Evolutionary conservation across 202 grass and related monocot genomes (phyloP).

Genomic region (Panicum virgatum): DNA sequence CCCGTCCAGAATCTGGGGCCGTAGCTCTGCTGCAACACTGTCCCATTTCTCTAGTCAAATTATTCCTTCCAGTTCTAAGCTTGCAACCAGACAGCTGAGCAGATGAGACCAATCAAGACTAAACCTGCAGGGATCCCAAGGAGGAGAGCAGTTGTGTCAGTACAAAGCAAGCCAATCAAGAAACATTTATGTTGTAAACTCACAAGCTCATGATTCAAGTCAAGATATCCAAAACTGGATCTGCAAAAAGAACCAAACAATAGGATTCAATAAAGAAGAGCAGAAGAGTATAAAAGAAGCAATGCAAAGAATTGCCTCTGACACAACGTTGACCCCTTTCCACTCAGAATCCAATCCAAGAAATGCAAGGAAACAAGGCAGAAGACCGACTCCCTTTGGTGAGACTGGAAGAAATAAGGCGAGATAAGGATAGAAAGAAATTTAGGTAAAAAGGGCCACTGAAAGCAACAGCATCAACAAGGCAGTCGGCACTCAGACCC

Average conservation of each 20-base stretch:
- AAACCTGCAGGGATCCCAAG: constrained; percentile 40
- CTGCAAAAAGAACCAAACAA: constrained; percentile 30
- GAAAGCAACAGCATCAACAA: constrained; percentile 37
- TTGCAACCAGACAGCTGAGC: not conserved
- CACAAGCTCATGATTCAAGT: constrained; percentile 21
- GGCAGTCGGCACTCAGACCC: constrained; percentile 20
- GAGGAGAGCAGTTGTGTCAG: constrained; percentile 25
- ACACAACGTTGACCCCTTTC: constrained; percentile 41
- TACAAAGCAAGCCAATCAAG: constrained; percentile 17
- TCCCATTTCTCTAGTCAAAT: constrained; percentile 65
- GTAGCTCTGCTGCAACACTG: constrained; percentile 74
- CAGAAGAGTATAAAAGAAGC: not conserved
- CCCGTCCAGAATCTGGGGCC: constrained; percentile 39
- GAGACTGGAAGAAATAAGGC: constrained; percentile 15
- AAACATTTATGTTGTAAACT: constrained; percentile 4
- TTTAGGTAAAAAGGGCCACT: constrained; percentile 7
- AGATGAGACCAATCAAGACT: constrained; percentile 23
- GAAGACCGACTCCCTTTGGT: constrained; percentile 21
- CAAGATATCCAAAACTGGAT: constrained; percentile 31
- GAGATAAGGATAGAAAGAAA: constrained; percentile 34
- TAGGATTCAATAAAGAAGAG: not conserved
- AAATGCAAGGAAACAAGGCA: constrained; percentile 1
- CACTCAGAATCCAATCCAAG: constrained; percentile 30
- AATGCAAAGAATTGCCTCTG: constrained; percentile 19
- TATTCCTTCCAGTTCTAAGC: constrained; percentile 23